Percentiles rank a stretch among this genome's conserved stretches.
phyloP scores from a whole-genome alignment of 345 rosid genomes.

The Physaria fendleri region DNA sequence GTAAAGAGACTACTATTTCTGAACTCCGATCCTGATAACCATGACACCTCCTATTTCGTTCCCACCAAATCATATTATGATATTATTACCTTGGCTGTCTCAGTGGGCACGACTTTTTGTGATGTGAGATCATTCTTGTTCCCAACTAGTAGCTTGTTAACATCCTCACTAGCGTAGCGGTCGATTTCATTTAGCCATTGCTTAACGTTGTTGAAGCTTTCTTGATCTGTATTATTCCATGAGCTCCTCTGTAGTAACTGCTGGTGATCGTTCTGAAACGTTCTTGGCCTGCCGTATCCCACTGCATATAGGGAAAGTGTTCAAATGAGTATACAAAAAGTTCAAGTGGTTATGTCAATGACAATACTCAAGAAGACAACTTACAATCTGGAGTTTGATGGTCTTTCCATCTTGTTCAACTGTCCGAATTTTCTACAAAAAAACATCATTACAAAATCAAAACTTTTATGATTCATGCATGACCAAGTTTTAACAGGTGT shows the following conservation, averaged over 20 bases:
- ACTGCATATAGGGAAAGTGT: constrained; percentile 41
- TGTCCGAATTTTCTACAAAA: constrained; percentile 86
- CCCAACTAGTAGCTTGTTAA: constrained; percentile 71
- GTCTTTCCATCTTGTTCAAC: constrained; percentile 93
- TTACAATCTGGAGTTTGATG: constrained; percentile 39
- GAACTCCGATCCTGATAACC: too few species aligned
- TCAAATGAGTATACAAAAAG: too few species aligned
- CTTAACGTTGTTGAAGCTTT: constrained; percentile 74
- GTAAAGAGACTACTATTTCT: too few species aligned
- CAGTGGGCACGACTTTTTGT: constrained; percentile 60
- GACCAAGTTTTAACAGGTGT: neutral
- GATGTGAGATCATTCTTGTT: constrained; percentile 65
- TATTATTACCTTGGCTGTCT: constrained; percentile 70
- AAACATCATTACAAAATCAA: neutral
- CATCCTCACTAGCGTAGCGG: constrained; percentile 72
- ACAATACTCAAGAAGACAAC: neutral
- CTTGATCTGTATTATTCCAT: constrained; percentile 84
- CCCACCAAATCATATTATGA: too few species aligned
- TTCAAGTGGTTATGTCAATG: neutral
- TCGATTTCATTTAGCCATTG: constrained; percentile 75
- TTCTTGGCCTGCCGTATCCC: constrained; percentile 97
- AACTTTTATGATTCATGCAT: neutral
- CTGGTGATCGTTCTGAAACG: constrained; percentile 88
- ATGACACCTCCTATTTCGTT: too few species aligned
- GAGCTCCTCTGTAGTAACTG: constrained; percentile 92